Percentiles rank a stretch among this genome's conserved stretches.
Evolutionary conservation across 768 basidiomycete genomes (phyloP).

Genomic region (Lyophyllum decastes): DNA sequence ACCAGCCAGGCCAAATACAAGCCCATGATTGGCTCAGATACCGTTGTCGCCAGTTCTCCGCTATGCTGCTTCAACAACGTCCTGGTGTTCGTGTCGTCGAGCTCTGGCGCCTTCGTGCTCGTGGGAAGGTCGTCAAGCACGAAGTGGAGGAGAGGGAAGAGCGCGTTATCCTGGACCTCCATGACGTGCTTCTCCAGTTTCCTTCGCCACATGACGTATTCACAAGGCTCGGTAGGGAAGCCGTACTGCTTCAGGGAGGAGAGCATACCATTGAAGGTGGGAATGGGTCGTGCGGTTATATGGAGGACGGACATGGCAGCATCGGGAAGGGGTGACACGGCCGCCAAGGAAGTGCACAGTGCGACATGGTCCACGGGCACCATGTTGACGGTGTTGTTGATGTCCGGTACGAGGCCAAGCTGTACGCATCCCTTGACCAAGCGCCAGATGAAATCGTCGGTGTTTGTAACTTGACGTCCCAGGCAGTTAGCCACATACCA

Average conservation of each 20-base stretch:
- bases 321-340: constrained; percentile 55
- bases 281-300: constrained; percentile 81
- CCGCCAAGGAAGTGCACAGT: constrained; percentile 72
- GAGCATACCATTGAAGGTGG: constrained; percentile 88
- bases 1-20: constrained; percentile 93
- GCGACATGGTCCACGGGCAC: constrained; percentile 98
- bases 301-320: constrained; percentile 67
- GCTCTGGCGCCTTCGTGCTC: constrained; percentile 89
- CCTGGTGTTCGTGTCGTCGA: constrained; percentile 86
- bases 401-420: constrained; percentile 94
- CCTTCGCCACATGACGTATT: constrained; percentile 91
- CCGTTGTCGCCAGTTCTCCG: constrained; percentile 50
- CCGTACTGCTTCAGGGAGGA: constrained; percentile 76
- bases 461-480: constrained; percentile 79
- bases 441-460: constrained; percentile 98
- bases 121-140: constrained; percentile 97
- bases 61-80: constrained; percentile 52
- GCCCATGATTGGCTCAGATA: constrained; percentile 78
- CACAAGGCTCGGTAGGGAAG: constrained; percentile 73
- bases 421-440: constrained; percentile 98
- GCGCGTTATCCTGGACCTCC: constrained; percentile 92
- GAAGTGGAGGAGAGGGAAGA: constrained; percentile 96
- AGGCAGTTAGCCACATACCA: constrained; percentile 4
- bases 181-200: constrained; percentile 95
- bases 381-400: constrained; percentile 98